Evolutionary conservation across 148 eudicot genomes (phyloP).

Genomic region (Dianthus caryophyllus): DNA sequence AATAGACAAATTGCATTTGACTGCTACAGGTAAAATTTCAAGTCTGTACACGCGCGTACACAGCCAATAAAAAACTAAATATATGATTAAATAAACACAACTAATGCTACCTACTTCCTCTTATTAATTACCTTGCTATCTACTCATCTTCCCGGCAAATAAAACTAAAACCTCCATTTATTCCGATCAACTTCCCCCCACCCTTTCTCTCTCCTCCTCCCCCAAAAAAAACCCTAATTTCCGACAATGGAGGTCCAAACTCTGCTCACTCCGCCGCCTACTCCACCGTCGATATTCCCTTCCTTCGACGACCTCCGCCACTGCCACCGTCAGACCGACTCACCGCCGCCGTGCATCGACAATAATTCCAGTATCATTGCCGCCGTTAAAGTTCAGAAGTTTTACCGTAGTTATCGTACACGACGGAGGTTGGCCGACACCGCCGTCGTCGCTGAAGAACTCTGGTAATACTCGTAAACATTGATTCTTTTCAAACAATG

Average conservation of each 20-base stretch:
- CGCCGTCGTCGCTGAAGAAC: slow-evolving; percentile 82
- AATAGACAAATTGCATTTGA: too few relatives aligned
- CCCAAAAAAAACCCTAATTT: slow-evolving; percentile 9
- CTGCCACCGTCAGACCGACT: slow-evolving; percentile 1
- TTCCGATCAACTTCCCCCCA: slow-evolving; percentile 17
- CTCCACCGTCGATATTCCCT: neutral
- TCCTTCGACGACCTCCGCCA: slow-evolving; percentile 8
- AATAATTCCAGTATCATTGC: slow-evolving; percentile 27
- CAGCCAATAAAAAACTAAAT: neutral
- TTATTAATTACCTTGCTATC: neutral
- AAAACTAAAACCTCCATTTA: slow-evolving; percentile 1
- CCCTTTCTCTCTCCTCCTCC: neutral
- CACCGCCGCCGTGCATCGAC: neutral
- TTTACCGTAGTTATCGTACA: slow-evolving; percentile 76
- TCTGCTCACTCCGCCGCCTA: slow-evolving; percentile 9
- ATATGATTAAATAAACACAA: neutral
- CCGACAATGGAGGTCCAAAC: slow-evolving; percentile 38
- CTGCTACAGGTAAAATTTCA: too few relatives aligned
- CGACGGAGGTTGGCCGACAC: slow-evolving; percentile 82
- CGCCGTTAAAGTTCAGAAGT: slow-evolving; percentile 66
- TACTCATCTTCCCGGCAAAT: slow-evolving; percentile 26
- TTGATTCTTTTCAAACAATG: neutral
- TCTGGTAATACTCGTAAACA: slow-evolving; percentile 39
- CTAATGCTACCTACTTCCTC: neutral
- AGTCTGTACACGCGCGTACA: neutral